Evolutionary conservation across 2,329 filamentous ascomycete species (phyloP).

Genomic region (Neofusicoccum umdonicola): DNA sequence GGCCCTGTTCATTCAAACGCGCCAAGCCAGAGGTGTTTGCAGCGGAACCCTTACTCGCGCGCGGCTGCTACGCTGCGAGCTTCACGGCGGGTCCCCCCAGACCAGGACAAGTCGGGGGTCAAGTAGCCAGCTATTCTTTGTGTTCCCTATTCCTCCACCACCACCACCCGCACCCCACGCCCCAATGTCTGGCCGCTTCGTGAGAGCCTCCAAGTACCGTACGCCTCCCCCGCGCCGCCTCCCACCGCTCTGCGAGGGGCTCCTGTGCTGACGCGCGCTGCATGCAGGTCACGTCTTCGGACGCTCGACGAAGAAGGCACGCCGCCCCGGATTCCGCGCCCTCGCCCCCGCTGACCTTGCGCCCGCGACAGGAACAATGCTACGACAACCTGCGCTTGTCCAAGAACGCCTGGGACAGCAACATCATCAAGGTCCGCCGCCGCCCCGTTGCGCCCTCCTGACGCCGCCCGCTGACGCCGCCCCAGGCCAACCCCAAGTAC

Average conservation of each 20-base stretch:
- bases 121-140: constrained; percentile 14
- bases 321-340: neutral
- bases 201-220: constrained; percentile 73
- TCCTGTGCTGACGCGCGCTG: constrained; percentile 24
- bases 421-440: constrained; percentile 81
- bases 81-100: constrained; percentile 14
- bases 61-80: constrained; percentile 8
- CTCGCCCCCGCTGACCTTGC: constrained; percentile 20
- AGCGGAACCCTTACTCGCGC: constrained; percentile 9
- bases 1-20: neutral
- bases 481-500: constrained; percentile 88
- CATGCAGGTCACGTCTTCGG: constrained; percentile 92
- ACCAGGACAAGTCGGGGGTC: constrained; percentile 9
- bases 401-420: constrained; percentile 98
- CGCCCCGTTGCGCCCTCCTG: constrained; percentile 25
- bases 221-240: constrained; percentile 36
- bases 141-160: neutral
- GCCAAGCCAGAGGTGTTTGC: constrained; percentile 9
- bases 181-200: constrained; percentile 68
- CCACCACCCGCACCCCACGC: neutral
- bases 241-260: constrained; percentile 24
- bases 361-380: constrained; percentile 69
- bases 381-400: constrained; percentile 98
- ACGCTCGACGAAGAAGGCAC: constrained; percentile 81
- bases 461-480: constrained; percentile 25